Evolutionary conservation across 208 protist species (phyloP), one percentile per base, ranked within the genome.

Genomic region (Strigomonas oncopelti): DNA sequence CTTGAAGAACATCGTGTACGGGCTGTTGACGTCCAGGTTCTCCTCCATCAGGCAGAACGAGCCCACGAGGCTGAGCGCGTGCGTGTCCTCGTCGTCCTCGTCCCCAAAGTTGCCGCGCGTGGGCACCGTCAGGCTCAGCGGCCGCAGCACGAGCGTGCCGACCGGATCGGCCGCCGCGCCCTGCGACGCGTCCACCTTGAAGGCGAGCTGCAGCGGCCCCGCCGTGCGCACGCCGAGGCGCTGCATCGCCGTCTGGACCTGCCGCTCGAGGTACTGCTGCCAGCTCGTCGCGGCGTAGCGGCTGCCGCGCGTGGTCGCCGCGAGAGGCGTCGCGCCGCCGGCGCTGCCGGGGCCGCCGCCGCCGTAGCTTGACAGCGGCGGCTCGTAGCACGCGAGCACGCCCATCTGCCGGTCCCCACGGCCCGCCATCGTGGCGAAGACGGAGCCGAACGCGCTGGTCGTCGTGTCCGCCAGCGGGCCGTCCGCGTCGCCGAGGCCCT

Each of bases 311-410:
- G 11, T 63, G 24, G 32, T 46, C 7, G 7, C 18, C n/a, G n/a
- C n/a, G n/a, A n/a, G n/a, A n/a, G n/a, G n/a, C n/a, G 61, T 27
- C 18, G 29, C 51, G 45, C n/a, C 13, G 66, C 69, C 46, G 7
- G 4, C 34, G 69, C 24, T 29, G 8, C 34, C 42, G 13, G 27
- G 13, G 46, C 32, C 48, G 24, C n/a, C 24, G 67, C 29, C 29
- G 63, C 53, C 56, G 51, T 61, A 27, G 4, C 45, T 56, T 9
- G 46, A 38, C 31, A 53, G 22, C 4, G 70, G 36, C 4, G 80
- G 78, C 68, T 91, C 88, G 61, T 93, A 89, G 38, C 64, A 78
- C 22, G 78, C 74, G 28, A 93, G 64, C 16, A 93, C 70, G 18
- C 81, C 67, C 72, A 93, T 80, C 13, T 75, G 74, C 5, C 83